Base-by-base conservation (phyloP, 2,329 filamentous ascomycete species). In the Cladorrhinum sp. region DNA sequence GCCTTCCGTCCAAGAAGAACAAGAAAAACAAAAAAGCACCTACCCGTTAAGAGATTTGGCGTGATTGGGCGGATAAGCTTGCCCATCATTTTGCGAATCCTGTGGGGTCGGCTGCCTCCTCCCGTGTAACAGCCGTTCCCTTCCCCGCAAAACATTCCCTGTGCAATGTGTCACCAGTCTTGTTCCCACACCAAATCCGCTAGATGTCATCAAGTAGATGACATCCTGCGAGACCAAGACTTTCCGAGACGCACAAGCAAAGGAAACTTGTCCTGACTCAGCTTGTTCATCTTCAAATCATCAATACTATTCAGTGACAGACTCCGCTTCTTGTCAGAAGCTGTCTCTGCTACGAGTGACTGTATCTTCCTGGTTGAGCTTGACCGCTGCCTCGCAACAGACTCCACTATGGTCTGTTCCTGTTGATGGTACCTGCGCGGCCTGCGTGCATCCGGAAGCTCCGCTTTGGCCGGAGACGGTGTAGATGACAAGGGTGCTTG, bases 301-400 rank as follows among this genome's bases (percentile, higher is more conserved):
- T 63, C 62, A n/a, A 61, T 41, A 36, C 62, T 63, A 25, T 32
- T 61, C 36, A 61, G 50, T 16, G 62, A 63, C 24, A 63, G 24
- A 49, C 62, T 63, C 27, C 62, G 55, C 50, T 54, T 58, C 50
- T 63, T 59, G 18, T 59, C 38, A 20, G 22, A 18, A 10, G 49
- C 18, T 13, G 54, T 27, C 25, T 9, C 55, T 2, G 56, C 10
- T n/a, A 50, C 24, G 3, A 50, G 12, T 24, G 49, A 25, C 10
- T 25, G 49, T 50, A 4, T 50, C 49, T 50, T 50, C 23, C 16
- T 24, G 49, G 9, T 50, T 12, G 18, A 24, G 18, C 18, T 22
- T 41, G 52, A n/a, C 52, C 13, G 52, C 52, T 24, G 32, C 18
- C 32, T n/a, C 20, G 22, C 5, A 9, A 29, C 9, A 20, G 23